Base-by-base conservation (phyloP, 345 rosid species). In the Syzygium jambos region DNA sequence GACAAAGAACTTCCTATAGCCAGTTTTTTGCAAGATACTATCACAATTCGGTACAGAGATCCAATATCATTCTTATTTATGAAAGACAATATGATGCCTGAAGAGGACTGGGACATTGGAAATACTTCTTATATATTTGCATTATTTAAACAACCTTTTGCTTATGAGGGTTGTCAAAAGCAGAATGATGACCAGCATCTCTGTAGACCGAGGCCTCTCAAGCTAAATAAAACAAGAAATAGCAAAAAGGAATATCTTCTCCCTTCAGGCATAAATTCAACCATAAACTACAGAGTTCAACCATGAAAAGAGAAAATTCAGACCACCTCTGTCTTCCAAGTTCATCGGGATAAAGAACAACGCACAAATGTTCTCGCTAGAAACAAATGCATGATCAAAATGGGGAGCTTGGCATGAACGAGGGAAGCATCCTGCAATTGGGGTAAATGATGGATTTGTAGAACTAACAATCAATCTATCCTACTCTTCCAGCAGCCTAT, bases 21-120 rank as follows among this genome's bases (percentile, higher is more conserved):
- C 19, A 27, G 3, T n/a, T n/a, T 1, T 61, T 61, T 0, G 5
- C 34, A n/a, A 61, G 73, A 61, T 0, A n/a, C 1, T n/a, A 61
- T 2, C 73, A 61, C 38, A n/a, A 61, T 61, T 61, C 9, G 0
- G 5, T 61, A 0, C 38, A 61, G 34, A n/a, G 73, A 61, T 61
- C 34, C n/a, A 61, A 13, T 14, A 61, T 13, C 73, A n/a, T 34
- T 34, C 49, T 73, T 0, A 73, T 19, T 5, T 0, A 0, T 41
- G 13, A 34, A 19, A 19, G 14, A 38, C 80, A 38, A 73, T 38
- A 38, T 10, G 27, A 73, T 73, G 80, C 80, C 46, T 73, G 25
- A 73, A 73, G 23, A 34, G 49, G 80, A 73, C 0, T 21, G 7
- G 25, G 1, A 38, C 13, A 34, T 3, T 19, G 25, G 80, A 19